phyloP scores from a whole-genome alignment of 75 land plant genomes.

The Pinus albicaulis region DNA sequence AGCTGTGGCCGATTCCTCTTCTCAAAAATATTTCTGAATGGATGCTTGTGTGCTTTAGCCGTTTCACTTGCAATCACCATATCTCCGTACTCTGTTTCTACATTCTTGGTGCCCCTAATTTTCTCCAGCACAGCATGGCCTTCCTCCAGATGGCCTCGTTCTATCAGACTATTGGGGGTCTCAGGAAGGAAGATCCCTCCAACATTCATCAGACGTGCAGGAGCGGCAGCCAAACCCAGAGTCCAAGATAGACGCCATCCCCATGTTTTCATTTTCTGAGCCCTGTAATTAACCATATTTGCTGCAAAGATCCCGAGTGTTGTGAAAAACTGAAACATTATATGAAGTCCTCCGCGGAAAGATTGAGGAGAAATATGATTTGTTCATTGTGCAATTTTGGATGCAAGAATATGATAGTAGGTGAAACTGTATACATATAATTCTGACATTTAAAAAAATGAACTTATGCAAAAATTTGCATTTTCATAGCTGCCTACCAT shows the following conservation, averaged over 20 bases:
- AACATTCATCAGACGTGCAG: conserved; percentile 64
- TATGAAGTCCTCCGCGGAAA: conserved; percentile 75
- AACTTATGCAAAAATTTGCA: no score
- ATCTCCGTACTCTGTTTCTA: conserved; percentile 70
- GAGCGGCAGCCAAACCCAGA: conserved; percentile 66
- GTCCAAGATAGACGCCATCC: conserved; percentile 78
- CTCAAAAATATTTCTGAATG: conserved; percentile 67
- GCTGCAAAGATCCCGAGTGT: conserved; percentile 77
- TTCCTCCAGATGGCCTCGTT: conserved; percentile 34
- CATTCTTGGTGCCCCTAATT: conserved; percentile 60
- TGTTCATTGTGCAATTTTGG: no score
- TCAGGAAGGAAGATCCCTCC: conserved; percentile 73
- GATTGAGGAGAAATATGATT: no score
- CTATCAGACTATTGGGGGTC: conserved; percentile 77
- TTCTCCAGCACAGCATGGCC: conserved; percentile 54
- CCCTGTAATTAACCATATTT: conserved; percentile 78
- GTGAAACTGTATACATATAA: no score
- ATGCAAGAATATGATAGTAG: no score
- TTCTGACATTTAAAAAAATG: no score
- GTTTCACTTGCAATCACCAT: conserved; percentile 68
- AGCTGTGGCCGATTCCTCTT: conserved; percentile 75
- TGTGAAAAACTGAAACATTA: conserved; percentile 83
- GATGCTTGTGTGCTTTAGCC: conserved; percentile 58
- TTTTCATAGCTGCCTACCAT: no score
- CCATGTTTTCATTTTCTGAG: conserved; percentile 49